phyloP scores from a whole-genome alignment of 2,329 filamentous ascomycete genomes.

The Stemphylium vesicarium region DNA sequence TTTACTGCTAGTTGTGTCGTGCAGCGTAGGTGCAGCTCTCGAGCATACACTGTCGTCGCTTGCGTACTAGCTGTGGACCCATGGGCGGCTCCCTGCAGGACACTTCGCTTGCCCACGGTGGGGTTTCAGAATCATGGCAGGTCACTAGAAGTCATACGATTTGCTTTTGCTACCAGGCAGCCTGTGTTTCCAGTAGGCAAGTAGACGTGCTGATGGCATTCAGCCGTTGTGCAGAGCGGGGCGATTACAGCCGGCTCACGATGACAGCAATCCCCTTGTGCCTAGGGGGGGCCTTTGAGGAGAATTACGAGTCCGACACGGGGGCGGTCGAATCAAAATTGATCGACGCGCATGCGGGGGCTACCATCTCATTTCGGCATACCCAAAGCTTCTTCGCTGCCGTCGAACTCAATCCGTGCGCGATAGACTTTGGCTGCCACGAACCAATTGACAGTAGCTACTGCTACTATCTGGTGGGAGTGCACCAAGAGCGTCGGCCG shows the following conservation, averaged over 20 bases:
- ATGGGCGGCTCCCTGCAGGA: constrained; percentile 20
- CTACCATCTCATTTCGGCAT: constrained; percentile 12
- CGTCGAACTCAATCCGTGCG: constrained; percentile 13
- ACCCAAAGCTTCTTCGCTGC: constrained; percentile 17
- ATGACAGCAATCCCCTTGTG: constrained; percentile 5
- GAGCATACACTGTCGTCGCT: neutral
- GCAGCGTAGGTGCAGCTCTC: constrained; percentile 10
- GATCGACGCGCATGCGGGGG: constrained; percentile 18
- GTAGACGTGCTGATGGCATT: neutral
- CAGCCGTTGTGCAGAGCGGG: constrained; percentile 8
- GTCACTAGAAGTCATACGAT: constrained; percentile 11
- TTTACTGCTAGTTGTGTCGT: constrained; percentile 2
- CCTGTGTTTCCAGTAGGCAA: constrained; percentile 1
- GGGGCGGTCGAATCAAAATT: constrained; percentile 7
- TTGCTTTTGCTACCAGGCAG: constrained; percentile 4
- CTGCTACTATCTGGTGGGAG: too few species aligned
- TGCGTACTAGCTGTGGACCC: constrained; percentile 4
- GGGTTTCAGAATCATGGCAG: constrained; percentile 14
- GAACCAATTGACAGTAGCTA: too few species aligned
- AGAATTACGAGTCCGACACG: constrained; percentile 8
- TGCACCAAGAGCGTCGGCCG: too few species aligned
- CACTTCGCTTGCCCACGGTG: constrained; percentile 10
- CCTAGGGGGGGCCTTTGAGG: neutral
- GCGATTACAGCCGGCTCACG: constrained; percentile 1
- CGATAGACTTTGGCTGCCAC: neutral